Base-by-base conservation (phyloP, 2,329 filamentous ascomycete species). In the Ascochyta rabiei region DNA sequence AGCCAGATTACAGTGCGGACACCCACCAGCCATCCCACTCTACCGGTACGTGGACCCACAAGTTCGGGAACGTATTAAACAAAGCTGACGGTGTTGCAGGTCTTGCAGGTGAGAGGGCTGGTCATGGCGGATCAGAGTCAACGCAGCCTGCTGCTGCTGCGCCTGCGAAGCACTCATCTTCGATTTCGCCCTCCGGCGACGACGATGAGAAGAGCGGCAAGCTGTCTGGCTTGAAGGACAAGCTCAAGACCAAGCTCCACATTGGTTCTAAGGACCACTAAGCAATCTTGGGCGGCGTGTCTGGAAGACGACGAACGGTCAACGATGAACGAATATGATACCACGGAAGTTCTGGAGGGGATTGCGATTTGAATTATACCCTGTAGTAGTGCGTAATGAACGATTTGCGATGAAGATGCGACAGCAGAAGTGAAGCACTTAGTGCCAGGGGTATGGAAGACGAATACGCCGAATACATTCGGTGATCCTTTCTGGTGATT, bases 191-290 rank as follows among this genome's bases (percentile, higher is more conserved):
- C 6, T 43, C 59, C 16, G 53, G 53, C 33, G 60, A 45, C 16
- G 65, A 46, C 47, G 67, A 57, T 28, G 66, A 63, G 46, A 63
- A 76, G 50, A 68, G 66, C 34, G 44, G 60, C 49, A 85, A 85
- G 75, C 78, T 77, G 40, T 82, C 82, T 31, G 52, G 56, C 59
- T 68, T 88, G 35, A 81, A 81, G 56, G 80, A 86, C 53, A 88
- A 87, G 77, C 83, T 90, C 74, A 90, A 89, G 82, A 81, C 83
- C 51, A 89, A 89, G 79, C 75, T 89, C 55, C 86, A 89, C 74
- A 77, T 77, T 55, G 71, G 73, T 19, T 59, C 63, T 59, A 74
- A 72, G 65, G 65, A 72, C 52, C 67, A 66, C 56, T 70, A 68
- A 42, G 45, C 26, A 10, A 7, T 12, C 23, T 33, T 8, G 23